Evolutionary conservation across 768 basidiomycete genomes (phyloP), one percentile per base, ranked within the genome.

Genomic region (Tylopilus intermedius): DNA sequence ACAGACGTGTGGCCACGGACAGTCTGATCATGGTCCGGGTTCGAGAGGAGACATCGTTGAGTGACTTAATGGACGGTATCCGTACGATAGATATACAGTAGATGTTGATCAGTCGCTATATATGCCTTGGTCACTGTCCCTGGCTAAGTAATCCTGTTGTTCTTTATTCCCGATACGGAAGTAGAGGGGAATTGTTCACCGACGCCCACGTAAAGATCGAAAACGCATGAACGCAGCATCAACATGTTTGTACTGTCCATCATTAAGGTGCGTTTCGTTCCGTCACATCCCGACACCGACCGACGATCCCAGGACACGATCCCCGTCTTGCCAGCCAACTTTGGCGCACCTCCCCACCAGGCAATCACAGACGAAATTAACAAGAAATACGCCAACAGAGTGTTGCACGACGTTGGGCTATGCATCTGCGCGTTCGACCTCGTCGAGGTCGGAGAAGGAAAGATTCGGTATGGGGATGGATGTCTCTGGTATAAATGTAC

Each of bases 381-480:
- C 76, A 90, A 90, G 67, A 96, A 96, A 71, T 98, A 95, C 59
- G 89, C 95, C 5, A 97, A 98, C 67, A 81, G 87, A 49, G 82
- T 94, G 43, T 72, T 97, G 15, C 90, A 94, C 62, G 88, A 93
- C 51, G 85, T 95, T 51, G 95, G 95, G 1, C 79, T 99, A 22
- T 94, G 91, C 58, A 80, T 98, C 48, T 90, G 86, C 54, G 81
- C 93, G 1, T 96, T 93, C 56, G 95, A 98, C 67, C 72, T 99
- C 38, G 73, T 84, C 0, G 81, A 91, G 58, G 88, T 84, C 1
- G 87, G 91, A 2, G 94, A 97, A 64, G 95, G 95, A 1, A 94
- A 88, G 57, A 85, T 99, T 5, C 79, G 93, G 33, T 96, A 94
- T 62, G 94, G 95, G 0, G 95, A 99, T 68, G 95, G 95, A 0